Conservation (phyloP, 805 yeast genomes). For the Dipodascopsis uninucleata region DNA sequence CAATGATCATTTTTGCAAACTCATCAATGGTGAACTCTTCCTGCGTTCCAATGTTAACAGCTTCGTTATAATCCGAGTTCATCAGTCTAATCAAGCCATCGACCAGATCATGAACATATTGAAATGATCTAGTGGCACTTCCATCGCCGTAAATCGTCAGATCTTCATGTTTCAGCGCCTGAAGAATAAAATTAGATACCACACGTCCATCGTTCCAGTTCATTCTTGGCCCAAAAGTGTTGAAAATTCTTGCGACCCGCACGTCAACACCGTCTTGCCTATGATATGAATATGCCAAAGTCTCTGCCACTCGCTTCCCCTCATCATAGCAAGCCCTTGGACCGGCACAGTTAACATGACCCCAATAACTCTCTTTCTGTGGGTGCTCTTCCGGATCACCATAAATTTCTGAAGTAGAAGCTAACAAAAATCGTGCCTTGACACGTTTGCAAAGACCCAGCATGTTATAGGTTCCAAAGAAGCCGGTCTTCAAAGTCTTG, state of each 20-base stretch:
- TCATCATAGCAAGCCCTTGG: conserved; percentile 35
- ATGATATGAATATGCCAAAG: conserved; percentile 31
- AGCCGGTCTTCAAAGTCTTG: conserved; percentile 33
- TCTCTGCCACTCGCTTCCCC: conserved; percentile 33
- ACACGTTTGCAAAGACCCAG: conserved; percentile 34
- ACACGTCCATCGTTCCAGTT: conserved; percentile 34
- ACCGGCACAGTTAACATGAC: conserved; percentile 31
- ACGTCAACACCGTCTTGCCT: conserved; percentile 32
- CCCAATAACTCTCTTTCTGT: conserved; percentile 32
- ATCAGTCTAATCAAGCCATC: conserved; percentile 31
- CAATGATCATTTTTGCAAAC: conserved; percentile 30
- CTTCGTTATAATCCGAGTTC: conserved; percentile 31
- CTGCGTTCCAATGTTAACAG: conserved; percentile 33
- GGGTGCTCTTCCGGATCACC: conserved; percentile 34
- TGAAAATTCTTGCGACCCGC: conserved; percentile 33
- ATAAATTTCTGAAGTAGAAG: conserved; percentile 33
- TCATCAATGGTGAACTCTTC: conserved; percentile 31
- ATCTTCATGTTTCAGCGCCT: conserved; percentile 31
- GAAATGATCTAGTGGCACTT: conserved; percentile 31
- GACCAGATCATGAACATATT: conserved; percentile 31
- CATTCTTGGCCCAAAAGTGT: conserved; percentile 34
- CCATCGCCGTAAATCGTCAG: conserved; percentile 32
- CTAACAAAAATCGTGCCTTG: conserved; percentile 31
- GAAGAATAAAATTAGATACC: conserved; percentile 32
- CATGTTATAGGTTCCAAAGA: conserved; percentile 34